A percentile compares a stretch with the other conserved stretches of the same genome.
These are phyloP conservation scores for Zea luxurians DNA, from an alignment of 176 grass and related monocot species.

Conservation along the genomic window DNA sequence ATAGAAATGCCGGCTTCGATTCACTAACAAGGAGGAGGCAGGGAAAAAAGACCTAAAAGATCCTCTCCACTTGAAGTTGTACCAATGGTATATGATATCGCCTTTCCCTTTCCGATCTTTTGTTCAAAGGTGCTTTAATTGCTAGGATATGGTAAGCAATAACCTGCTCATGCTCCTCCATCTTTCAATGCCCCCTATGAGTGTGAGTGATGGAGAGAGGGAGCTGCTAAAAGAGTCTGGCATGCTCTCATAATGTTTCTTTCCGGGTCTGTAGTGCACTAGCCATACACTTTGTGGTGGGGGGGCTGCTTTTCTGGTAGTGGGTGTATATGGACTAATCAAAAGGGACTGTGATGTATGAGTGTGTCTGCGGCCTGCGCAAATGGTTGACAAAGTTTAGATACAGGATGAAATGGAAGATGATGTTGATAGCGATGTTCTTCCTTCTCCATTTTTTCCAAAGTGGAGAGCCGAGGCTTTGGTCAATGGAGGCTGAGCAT, in stretches of 20 bases:
- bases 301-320: constrained; percentile 52
- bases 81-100: constrained; percentile 71
- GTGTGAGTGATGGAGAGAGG: constrained; percentile 58
- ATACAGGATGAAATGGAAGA: constrained; percentile 62
- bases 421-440: constrained; percentile 63
- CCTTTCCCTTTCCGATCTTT: constrained; percentile 62
- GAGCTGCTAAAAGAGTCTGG: constrained; percentile 59
- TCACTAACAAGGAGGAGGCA: constrained; percentile 59
- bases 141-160: constrained; percentile 69
- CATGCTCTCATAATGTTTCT: constrained; percentile 58
- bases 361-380: constrained; percentile 53
- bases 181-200: constrained; percentile 67
- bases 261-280: constrained; percentile 85
- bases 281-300: constrained; percentile 81
- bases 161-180: constrained; percentile 62
- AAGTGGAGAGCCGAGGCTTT: constrained; percentile 44
- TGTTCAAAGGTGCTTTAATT: constrained; percentile 73
- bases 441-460: constrained; percentile 47
- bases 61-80: constrained; percentile 67
- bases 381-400: constrained; percentile 71
- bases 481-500: constrained; percentile 61
- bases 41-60: constrained; percentile 70
- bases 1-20: constrained; percentile 46
- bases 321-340: constrained; percentile 75
- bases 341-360: constrained; percentile 65